Evolutionary conservation across 139 green algal genomes (phyloP).

Genomic region (Edaphochlamys debaryana): DNA sequence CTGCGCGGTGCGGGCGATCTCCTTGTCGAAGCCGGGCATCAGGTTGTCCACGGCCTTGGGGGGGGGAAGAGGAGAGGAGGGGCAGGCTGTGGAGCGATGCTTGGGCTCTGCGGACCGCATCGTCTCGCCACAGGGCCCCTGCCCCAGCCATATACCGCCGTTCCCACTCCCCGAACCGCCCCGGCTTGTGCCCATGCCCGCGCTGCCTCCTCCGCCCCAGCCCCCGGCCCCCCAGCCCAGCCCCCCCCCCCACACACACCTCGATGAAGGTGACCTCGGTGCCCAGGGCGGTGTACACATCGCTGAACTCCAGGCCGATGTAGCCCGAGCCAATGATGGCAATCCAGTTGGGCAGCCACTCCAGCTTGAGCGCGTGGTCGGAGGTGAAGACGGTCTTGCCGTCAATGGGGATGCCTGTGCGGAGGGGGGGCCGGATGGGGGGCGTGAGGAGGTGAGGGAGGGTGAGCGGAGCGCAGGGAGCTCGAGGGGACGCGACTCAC

Average conservation of each 20-base stretch:
- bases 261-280: conserved; percentile 99
- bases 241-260: conserved; percentile 48
- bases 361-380: conserved; percentile 98
- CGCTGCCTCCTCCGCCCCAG: too few species aligned
- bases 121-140: too few species aligned
- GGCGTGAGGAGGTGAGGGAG: neutral
- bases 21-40: conserved; percentile 98
- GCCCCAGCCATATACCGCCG: too few species aligned
- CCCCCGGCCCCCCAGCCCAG: too few species aligned
- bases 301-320: conserved; percentile 99
- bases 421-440: neutral
- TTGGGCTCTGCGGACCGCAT: too few species aligned
- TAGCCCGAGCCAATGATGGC: conserved; percentile 99
- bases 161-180: too few species aligned
- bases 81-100: neutral
- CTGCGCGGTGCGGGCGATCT: conserved; percentile 94
- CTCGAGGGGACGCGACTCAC: neutral
- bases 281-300: conserved; percentile 98
- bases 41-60: conserved; percentile 92
- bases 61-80: neutral
- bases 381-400: conserved; percentile 99
- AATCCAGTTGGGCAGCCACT: conserved; percentile 98
- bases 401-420: conserved; percentile 94
- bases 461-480: neutral
- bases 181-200: too few species aligned